Conservation (phyloP, 495 filamentous ascomycete genomes). For the Paragyromitra xinjiangensis region DNA sequence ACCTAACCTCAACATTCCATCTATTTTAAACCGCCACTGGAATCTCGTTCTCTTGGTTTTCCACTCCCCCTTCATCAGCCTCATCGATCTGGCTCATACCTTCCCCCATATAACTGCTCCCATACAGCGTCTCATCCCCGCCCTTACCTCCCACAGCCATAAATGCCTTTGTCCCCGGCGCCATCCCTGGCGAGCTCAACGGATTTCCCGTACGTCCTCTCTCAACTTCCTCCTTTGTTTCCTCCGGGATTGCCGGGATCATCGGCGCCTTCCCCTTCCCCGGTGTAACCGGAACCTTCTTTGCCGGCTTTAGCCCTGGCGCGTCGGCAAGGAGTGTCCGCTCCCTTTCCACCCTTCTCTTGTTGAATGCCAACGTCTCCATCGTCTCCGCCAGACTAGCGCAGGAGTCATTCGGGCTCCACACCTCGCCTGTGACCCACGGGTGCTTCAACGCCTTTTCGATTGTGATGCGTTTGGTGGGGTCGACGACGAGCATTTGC, state of each 20-base stretch:
- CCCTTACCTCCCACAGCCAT: conserved; percentile 56
- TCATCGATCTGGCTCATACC: conserved; percentile 9
- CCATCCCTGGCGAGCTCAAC: conserved; percentile 22
- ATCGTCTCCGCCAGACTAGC: conserved; percentile 87
- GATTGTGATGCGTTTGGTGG: conserved; percentile 81
- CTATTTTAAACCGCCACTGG: conserved; percentile 9
- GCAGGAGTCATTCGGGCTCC: conserved; percentile 81
- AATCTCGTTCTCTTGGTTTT: conserved; percentile 25
- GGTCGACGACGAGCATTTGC: conserved; percentile 88
- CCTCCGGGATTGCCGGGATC: conserved; percentile 46
- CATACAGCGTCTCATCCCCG: conserved; percentile 56
- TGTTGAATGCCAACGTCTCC: conserved; percentile 80
- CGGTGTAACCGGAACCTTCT: conserved; percentile 50
- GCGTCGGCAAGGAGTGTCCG: conserved; percentile 78
- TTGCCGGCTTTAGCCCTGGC: conserved; percentile 65
- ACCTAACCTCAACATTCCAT: conserved; percentile 9
- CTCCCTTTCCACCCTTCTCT: conserved; percentile 79
- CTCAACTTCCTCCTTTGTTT: conserved; percentile 44
- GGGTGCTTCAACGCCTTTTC: conserved; percentile 92
- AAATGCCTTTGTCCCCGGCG: conserved; percentile 54
- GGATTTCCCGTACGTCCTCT: conserved; percentile 65
- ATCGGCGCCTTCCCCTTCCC: conserved; percentile 48
- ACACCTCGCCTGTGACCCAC: conserved; percentile 72
- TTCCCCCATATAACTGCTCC: conserved; percentile 27
- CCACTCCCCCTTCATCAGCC: background rate